Evolutionary conservation across 768 basidiomycete genomes (phyloP), one percentile per base, ranked within the genome.

Genomic region (Crepidotus variabilis): DNA sequence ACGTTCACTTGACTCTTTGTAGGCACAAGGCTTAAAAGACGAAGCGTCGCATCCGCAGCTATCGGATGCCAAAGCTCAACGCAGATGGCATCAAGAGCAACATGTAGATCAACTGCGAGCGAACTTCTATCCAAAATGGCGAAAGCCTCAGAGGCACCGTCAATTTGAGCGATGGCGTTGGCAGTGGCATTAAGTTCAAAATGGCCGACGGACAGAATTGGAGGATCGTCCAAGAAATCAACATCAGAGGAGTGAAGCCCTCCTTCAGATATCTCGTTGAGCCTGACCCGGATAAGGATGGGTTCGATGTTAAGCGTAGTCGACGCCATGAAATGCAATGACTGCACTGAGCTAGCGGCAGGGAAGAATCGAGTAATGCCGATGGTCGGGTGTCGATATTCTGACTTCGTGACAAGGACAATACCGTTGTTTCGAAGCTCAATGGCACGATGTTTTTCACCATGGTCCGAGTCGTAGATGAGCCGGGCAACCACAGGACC

Each of bases 391-490:
- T 62, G 63, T 20, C 51, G 61, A 56, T 81, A 87, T 33, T 69
- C 65, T 23, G 84, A 79, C 8, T 72, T 65, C 2, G 75, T 60
- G 21, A 76, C 72, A 3, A 79, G 53, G 2, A 69, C 59, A 49
- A 86, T 71, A 13, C 85, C 85, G 60, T 82, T 77, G 5, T 78
- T 82, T 54, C 80, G 77, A 32, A 85, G 66, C 64, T 87, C 84
- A 47, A 88, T 60, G 0, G 78, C 79, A 46, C 80, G 77, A 34
- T 81, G 78, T 16, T 73, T 75, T 18, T 66, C 62, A 16, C 73
- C 73, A 47, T 72, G 66, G 16, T 68, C 67, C 32, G 64, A 69
- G 57, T 78, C 78, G 57, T 81, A 82, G 34, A 82, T 74, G 11
- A 88, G 61, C n/a, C 81, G 78, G 2, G 71, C 75, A 47, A 73